phyloP scores from a whole-genome alignment of 2,329 filamentous ascomycete species.

The Talaromyces sp. region DNA sequence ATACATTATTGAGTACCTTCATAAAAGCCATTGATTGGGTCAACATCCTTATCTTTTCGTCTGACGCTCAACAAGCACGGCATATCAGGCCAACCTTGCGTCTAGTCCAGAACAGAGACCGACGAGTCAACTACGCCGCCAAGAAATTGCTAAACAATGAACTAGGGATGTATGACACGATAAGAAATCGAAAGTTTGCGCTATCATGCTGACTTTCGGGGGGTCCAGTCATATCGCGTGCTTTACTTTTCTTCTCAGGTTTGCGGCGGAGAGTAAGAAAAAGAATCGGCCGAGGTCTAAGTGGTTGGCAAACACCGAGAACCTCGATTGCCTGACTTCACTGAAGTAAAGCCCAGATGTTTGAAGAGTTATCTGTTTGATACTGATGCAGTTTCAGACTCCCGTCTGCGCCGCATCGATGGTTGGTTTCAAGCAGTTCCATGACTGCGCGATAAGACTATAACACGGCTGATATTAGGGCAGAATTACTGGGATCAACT shows the following conservation, averaged over 20 bases:
- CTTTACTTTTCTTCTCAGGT: neutral
- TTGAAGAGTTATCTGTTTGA: neutral
- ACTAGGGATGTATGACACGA: conserved; percentile 1
- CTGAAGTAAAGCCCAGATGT: neutral
- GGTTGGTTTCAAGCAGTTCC: neutral
- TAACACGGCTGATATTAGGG: neutral
- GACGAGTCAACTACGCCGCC: conserved; percentile 1
- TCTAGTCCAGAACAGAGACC: neutral
- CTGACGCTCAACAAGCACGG: neutral
- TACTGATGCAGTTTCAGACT: neutral
- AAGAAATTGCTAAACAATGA: neutral
- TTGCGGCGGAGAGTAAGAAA: neutral
- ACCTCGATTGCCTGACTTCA: neutral
- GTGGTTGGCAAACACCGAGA: neutral
- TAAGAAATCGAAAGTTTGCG: neutral
- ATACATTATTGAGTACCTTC: no score
- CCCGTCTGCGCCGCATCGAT: neutral
- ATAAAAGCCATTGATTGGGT: neutral
- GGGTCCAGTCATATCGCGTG: neutral
- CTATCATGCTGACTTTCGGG: neutral
- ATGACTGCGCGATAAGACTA: neutral
- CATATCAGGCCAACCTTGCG: neutral
- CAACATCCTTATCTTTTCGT: neutral
- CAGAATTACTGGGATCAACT: no score
- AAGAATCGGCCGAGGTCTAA: neutral